Conservation (phyloP, 208 protist genomes). For the Porcisia deanei region DNA sequence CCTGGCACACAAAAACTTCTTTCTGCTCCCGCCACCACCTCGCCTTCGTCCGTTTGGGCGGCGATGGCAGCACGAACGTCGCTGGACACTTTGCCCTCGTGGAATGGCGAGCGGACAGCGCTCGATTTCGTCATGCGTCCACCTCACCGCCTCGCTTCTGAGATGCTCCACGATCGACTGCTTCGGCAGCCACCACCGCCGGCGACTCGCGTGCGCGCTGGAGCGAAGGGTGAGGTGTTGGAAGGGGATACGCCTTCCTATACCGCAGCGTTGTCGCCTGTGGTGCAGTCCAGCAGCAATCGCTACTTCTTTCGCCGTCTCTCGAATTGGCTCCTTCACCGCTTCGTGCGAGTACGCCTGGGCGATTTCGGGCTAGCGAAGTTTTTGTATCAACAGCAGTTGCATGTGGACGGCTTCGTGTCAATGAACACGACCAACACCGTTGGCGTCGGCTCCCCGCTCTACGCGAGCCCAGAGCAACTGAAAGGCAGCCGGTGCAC, state of each 20-base stretch:
- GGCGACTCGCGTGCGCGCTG: too few relatives aligned
- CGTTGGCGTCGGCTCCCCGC: conserved; percentile 75
- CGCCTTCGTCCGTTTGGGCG: not conserved
- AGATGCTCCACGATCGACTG: conserved; percentile 27
- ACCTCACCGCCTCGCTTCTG: conserved; percentile 11
- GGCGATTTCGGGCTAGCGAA: conserved; percentile 87
- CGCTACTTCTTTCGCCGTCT: conserved; percentile 21
- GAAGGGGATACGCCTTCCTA: not conserved
- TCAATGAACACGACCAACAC: conserved; percentile 63
- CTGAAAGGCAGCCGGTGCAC: conserved; percentile 61
- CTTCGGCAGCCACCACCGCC: conserved; percentile 6
- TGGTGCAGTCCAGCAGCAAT: not conserved
- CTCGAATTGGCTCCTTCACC: conserved; percentile 45
- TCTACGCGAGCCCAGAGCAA: conserved; percentile 91
- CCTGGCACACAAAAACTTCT: not conserved
- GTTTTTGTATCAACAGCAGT: conserved; percentile 32
- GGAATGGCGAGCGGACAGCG: conserved; percentile 16
- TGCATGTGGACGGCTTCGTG: conserved; percentile 43
- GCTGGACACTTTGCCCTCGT: conserved; percentile 21
- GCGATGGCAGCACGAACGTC: not conserved
- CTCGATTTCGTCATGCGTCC: conserved; percentile 23
- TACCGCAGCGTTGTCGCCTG: not conserved
- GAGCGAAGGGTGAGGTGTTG: not conserved
- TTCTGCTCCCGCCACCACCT: not conserved
- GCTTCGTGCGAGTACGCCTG: conserved; percentile 70